Base-by-base conservation (phyloP, 2,329 filamentous ascomycete species). In the Diaporthe humulicola region DNA sequence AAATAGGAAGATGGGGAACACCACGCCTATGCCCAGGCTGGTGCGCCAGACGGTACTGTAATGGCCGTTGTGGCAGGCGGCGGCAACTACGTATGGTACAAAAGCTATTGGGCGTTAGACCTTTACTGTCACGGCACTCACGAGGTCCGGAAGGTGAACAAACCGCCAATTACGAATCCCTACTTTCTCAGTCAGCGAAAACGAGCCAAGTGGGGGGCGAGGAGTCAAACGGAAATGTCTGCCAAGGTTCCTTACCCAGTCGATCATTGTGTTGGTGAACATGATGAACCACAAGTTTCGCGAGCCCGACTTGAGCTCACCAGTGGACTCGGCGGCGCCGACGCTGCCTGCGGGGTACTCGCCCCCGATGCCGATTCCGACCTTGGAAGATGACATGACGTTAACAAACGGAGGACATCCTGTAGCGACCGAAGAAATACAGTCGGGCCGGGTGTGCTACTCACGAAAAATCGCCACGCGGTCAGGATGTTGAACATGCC, bases 231-330 rank as follows among this genome's bases (percentile, higher is more conserved):
- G n/a, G n/a, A n/a, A n/a, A n/a, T n/a, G n/a, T n/a, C n/a, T n/a
- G n/a, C n/a, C n/a, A n/a, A n/a, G n/a, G n/a, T 38, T 25, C 17
- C 48, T 40, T 69, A 69, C 78, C 80, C 84, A 90, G 81, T 97
- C 94, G 75, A 98, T 97, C 87, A 95, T 94, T 33, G 93, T 91
- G 83, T 97, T 97, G 61, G 94, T 98, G 83, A 97, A 97, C 77
- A 98, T 88, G 79, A 96, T 94, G 81, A 96, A 98, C 95, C 95
- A 98, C 52, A 93, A 89, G 81, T 98, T 96, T n/a, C 96, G 89
- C 22, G 93, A 93, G 15, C 96, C 96, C 22, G 85, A 83, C 82
- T 95, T 95, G 75, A 98, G 87, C 81, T 97, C 95, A 30, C 94
- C 94, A 0, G 93, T 96, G 6, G 93, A 93, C 84, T 98, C 96